phyloP scores from a whole-genome alignment of 2,329 filamentous ascomycete genomes.

The Aureobasidium uvarum region DNA sequence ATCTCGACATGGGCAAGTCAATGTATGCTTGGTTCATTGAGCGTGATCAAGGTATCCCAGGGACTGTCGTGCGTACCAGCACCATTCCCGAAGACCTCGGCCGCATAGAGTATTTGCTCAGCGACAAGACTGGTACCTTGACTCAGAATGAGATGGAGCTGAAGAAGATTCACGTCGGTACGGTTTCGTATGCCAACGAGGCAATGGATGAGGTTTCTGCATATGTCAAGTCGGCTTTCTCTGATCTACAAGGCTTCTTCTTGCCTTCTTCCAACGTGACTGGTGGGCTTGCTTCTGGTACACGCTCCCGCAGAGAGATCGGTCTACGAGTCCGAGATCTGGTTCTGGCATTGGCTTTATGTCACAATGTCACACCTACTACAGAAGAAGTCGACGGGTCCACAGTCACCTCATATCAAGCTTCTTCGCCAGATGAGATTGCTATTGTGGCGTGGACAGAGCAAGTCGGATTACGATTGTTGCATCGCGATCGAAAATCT shows the following conservation, averaged over 20 bases:
- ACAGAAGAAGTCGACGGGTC: slow-evolving; percentile 78
- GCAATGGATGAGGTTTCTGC: slow-evolving; percentile 95
- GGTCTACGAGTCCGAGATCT: slow-evolving; percentile 90
- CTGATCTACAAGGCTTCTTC: slow-evolving; percentile 53
- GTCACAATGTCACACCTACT: slow-evolving; percentile 95
- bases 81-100: slow-evolving; percentile 97
- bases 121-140: slow-evolving; percentile 96
- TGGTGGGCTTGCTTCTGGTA: slow-evolving; percentile 53
- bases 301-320: slow-evolving; percentile 87
- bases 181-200: slow-evolving; percentile 96
- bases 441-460: slow-evolving; percentile 97
- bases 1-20: slow-evolving; percentile 94
- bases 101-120: slow-evolving; percentile 91
- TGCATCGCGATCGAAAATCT: slow-evolving; percentile 79
- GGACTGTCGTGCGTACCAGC: slow-evolving; percentile 89
- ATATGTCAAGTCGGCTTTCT: slow-evolving; percentile 83
- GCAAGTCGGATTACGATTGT: slow-evolving; percentile 78
- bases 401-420: slow-evolving; percentile 82
- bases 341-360: slow-evolving; percentile 85
- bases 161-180: slow-evolving; percentile 98
- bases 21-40: slow-evolving; percentile 97
- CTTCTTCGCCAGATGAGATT: slow-evolving; percentile 96
- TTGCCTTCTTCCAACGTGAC: slow-evolving; percentile 68
- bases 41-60: slow-evolving; percentile 81
- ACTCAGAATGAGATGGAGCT: slow-evolving; percentile 85